Base-by-base conservation (phyloP, 176 grass and related monocot species). In the Juncus inflexus region DNA sequence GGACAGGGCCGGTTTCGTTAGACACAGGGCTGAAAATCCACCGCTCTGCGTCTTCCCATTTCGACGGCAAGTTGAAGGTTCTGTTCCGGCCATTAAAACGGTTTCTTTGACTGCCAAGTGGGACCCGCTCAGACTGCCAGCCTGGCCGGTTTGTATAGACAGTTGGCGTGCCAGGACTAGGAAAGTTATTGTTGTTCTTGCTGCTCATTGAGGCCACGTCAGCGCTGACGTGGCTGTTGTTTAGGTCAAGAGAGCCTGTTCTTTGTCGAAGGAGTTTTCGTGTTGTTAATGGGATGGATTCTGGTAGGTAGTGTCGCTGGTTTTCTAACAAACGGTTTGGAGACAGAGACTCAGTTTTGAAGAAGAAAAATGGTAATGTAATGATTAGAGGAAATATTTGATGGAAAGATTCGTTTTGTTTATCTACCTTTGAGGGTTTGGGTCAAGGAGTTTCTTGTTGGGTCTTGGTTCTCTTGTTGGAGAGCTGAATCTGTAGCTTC, bases 31-130 rank as follows among this genome's bases (percentile, higher is more conserved):
- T 97, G 51, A 92, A 81, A 78, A 97, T 97, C 94, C 94, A 97
- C 76, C 81, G 86, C 68, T 97, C 94, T 3, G 94, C 94, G 54
- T 97, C 94, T 67, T 97, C 94, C 94, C 94, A 97, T 84, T 97
- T 97, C 0, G 94, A 97, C 40, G 94, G 94, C 67, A 97, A 74
- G 58, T 78, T 28, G 19, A 28, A 28, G 19, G 19, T 70, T 74
- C 94, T 92, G 64, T 85, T 80, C 58, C 79, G 91, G 56, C 43
- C 43, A 47, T 73, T 81, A 74, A 89, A 89, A 4, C 87, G 88
- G 54, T 88, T 83, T 45, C 70, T 76, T 69, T 78, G 76, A 38
- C 68, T 86, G 52, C 78, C 76, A 58, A 84, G 85, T 1, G 85
- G 84, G 9, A 91, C 94, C 61, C 94, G 69, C 84, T 97, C 94